Evolutionary conservation across 2,329 filamentous ascomycete genomes (phyloP).

Genomic region (Fusarium abutilonis): DNA sequence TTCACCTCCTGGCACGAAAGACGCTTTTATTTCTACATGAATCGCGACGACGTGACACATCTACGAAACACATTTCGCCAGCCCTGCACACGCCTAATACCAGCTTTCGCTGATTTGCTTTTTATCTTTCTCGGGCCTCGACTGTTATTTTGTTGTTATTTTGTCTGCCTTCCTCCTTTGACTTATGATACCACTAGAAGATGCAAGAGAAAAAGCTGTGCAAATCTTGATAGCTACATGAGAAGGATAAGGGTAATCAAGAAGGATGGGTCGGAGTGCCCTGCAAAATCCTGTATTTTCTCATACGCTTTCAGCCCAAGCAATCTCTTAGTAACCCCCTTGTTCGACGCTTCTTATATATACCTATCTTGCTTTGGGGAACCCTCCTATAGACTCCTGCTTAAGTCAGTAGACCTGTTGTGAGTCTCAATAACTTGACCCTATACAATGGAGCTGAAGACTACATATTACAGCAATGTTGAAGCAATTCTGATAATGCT

Average conservation of each 20-base stretch:
- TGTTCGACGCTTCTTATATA: conserved; percentile 7
- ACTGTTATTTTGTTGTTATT: conserved; percentile 12
- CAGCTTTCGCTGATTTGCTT: conserved; percentile 36
- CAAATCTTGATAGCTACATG: conserved; percentile 35
- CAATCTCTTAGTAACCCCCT: conserved; percentile 14
- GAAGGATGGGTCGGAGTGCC: conserved; percentile 16
- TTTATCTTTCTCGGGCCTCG: conserved; percentile 36
- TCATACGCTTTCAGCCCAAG: conserved; percentile 29
- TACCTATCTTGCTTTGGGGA: conserved; percentile 8
- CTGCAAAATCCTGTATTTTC: conserved; percentile 33
- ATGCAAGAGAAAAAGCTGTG: conserved; percentile 40
- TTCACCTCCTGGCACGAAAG: conserved; percentile 12
- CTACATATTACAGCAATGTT: not conserved
- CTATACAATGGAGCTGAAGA: no score
- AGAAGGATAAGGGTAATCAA: conserved; percentile 22
- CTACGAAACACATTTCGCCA: conserved; percentile 39
- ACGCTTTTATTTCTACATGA: conserved; percentile 29
- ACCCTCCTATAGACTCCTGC: not conserved
- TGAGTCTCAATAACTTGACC: not conserved
- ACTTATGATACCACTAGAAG: conserved; percentile 49
- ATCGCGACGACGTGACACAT: conserved; percentile 32
- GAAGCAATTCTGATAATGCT: no score
- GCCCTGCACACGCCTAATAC: conserved; percentile 41
- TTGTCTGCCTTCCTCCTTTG: conserved; percentile 33
- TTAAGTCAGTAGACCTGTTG: not conserved